Base-by-base conservation (phyloP, 2,329 filamentous ascomycete species). In the Trichoderma koningiopsis region DNA sequence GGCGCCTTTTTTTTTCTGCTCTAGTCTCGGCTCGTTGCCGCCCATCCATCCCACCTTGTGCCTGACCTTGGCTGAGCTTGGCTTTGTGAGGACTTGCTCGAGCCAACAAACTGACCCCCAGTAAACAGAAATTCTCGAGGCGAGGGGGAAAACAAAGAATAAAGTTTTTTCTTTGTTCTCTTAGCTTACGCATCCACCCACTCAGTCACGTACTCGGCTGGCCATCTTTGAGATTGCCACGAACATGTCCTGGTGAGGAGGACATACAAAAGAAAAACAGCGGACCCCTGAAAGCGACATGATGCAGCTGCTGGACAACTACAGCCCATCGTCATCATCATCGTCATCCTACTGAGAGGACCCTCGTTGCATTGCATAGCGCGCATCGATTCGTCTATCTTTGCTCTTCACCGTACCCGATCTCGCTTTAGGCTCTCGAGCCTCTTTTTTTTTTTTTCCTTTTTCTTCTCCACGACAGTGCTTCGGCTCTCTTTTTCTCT, bases 1-100 rank as follows among this genome's bases (percentile, higher is more conserved):
- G 58, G 58, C n/a, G 27, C 13, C 35, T 47, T 40, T 55, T 60
- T 37, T 52, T 59, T 31, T 27, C 35, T 65, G 67, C 47, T 58
- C 35, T 65, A 63, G 55, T 61, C 56, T 63, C 63, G 55, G 63
- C 56, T 67, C 63, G 63, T 67, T 67, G 63, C 63, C 63, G 63
- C 63, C 63, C 63, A 67, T 67, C 63, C 63, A 59, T 57, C 63
- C 66, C 58, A 68, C 66, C 49, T 68, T 68, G 66, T 63, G 57
- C 55, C 61, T 64, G 49, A 53, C 33, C 52, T 66, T 22, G 27
- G 31, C 49, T 31, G 35, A 56, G 65, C 57, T 49, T 61, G 57
- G 64, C 64, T 61, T 58, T 56, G 8, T 33, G 49, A 52, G 57
- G 22, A 11, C 24, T 40, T 56, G 22, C 57, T 57, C 53, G 53